These are phyloP conservation scores for Penicillium occitanis DNA, from an alignment of 2,329 filamentous ascomycete genomes.

Conservation along the genomic window DNA sequence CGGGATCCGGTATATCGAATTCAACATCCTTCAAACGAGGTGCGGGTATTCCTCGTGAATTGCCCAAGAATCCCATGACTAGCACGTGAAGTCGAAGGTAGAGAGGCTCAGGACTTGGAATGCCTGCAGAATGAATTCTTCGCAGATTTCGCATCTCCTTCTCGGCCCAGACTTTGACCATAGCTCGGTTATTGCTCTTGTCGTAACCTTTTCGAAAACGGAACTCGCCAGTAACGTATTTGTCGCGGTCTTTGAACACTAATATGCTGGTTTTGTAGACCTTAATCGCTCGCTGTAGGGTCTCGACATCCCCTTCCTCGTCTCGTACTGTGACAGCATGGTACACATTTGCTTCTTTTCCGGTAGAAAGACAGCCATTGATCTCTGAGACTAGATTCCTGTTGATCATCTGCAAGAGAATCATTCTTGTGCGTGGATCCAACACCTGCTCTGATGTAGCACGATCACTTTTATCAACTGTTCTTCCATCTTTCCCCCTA, in stretches of 20 bases:
- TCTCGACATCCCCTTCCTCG: conserved; percentile 49
- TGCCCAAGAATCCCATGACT: conserved; percentile 90
- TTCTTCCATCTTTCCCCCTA: conserved; percentile 48
- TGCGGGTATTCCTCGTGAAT: conserved; percentile 81
- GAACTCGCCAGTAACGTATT: conserved; percentile 93
- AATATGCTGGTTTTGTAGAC: conserved; percentile 98
- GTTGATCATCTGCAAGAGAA: conserved; percentile 94
- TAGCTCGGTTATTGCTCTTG: conserved; percentile 91
- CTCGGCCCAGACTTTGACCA: conserved; percentile 98
- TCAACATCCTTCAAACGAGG: conserved; percentile 86
- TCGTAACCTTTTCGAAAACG: conserved; percentile 88
- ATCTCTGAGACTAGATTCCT: conserved; percentile 84
- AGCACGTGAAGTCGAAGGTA: conserved; percentile 90
- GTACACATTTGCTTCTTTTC: conserved; percentile 98
- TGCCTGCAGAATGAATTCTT: conserved; percentile 77
- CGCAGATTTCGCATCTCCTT: conserved; percentile 96
- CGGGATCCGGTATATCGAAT: conserved; percentile 65
- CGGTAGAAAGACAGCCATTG: conserved; percentile 91
- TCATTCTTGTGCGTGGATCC: conserved; percentile 91
- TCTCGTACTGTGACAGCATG: conserved; percentile 69
- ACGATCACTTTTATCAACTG: conserved; percentile 78
- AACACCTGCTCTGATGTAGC: conserved; percentile 94
- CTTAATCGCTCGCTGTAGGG: conserved; percentile 84
- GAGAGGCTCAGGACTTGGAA: conserved; percentile 86
- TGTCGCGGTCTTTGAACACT: conserved; percentile 95